Evolutionary conservation across 2,329 filamentous ascomycete genomes (phyloP).

Genomic region (Malbranchea cinnamomea): DNA sequence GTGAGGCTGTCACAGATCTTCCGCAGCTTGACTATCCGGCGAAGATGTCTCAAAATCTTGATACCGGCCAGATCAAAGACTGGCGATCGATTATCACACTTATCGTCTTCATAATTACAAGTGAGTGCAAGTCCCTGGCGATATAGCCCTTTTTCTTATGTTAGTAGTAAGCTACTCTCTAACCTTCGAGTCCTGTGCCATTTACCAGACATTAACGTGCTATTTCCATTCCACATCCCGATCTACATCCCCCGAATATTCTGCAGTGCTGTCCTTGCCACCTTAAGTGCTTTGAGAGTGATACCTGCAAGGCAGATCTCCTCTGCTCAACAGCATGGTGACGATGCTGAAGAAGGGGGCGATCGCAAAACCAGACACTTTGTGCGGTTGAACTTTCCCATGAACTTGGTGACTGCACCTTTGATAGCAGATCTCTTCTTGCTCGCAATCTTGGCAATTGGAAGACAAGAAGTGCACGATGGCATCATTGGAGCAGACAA

Average conservation of each 20-base stretch:
- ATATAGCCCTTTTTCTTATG: conserved; percentile 1
- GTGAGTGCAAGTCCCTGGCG: conserved; percentile 42
- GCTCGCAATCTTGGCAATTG: conserved; percentile 54
- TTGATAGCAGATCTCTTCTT: conserved; percentile 57
- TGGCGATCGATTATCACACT: conserved; percentile 60
- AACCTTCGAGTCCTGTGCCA: conserved; percentile 3
- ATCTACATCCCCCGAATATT: conserved; percentile 42
- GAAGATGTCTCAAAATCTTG: conserved; percentile 21
- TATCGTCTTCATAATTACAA: conserved; percentile 53
- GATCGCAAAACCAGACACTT: conserved; percentile 25
- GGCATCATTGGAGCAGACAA: conserved; percentile 51
- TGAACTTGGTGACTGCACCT: conserved; percentile 59
- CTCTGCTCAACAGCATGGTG: too few species aligned
- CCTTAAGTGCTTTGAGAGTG: conserved; percentile 36
- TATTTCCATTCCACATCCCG: conserved; percentile 54
- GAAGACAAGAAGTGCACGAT: conserved; percentile 49
- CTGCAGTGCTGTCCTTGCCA: conserved; percentile 30
- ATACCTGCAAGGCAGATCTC: conserved; percentile 30
- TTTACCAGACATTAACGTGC: conserved; percentile 46
- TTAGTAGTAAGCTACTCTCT: neutral
- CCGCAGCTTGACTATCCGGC: too few species aligned
- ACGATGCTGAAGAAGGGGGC: conserved; percentile 12
- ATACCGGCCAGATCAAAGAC: conserved; percentile 42
- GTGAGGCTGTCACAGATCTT: too few species aligned
- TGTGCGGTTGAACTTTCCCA: conserved; percentile 41